Evolutionary conservation across 495 filamentous ascomycete genomes (phyloP).

Genomic region (Penicillium coffeae): DNA sequence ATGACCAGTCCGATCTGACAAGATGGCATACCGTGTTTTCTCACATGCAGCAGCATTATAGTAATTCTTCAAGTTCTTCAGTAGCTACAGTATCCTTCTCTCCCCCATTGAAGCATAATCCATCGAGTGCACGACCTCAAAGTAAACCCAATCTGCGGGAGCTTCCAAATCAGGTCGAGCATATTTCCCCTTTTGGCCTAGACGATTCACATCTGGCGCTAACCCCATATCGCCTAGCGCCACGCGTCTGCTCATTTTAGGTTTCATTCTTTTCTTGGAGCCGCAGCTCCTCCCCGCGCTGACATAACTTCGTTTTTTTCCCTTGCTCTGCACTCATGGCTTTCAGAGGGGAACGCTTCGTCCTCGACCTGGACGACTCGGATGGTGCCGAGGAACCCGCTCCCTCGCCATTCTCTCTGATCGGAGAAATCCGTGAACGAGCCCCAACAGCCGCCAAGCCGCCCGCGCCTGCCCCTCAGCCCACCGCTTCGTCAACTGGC

Average conservation of each 20-base stretch:
- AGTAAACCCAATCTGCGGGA: background rate
- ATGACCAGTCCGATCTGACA: too few relatives aligned
- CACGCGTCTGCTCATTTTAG: conserved; percentile 25
- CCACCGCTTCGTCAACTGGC: conserved; percentile 53
- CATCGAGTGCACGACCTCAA: too few relatives aligned
- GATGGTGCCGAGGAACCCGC: conserved; percentile 21
- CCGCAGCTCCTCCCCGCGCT: conserved; percentile 36
- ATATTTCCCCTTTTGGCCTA: conserved; percentile 18
- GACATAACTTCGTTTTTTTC: conserved; percentile 26
- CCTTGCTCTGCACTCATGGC: conserved; percentile 41
- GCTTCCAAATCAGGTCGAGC: conserved; percentile 19
- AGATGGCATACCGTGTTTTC: too few relatives aligned
- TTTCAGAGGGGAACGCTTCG: conserved; percentile 57
- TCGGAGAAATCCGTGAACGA: conserved; percentile 79
- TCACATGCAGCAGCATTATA: too few relatives aligned
- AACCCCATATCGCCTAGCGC: conserved; percentile 12
- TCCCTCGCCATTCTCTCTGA: conserved; percentile 42
- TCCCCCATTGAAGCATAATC: too few relatives aligned
- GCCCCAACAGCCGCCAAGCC: conserved; percentile 46
- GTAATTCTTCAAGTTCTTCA: too few relatives aligned
- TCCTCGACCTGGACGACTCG: conserved; percentile 49
- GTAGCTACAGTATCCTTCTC: too few relatives aligned
- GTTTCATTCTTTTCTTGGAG: conserved; percentile 32
- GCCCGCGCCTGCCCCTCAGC: conserved; percentile 58
- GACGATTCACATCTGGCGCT: conserved; percentile 6